These are phyloP conservation scores for Fusarium sp. DNA, from an alignment of 2,329 filamentous ascomycete species.

Conservation along the genomic window DNA sequence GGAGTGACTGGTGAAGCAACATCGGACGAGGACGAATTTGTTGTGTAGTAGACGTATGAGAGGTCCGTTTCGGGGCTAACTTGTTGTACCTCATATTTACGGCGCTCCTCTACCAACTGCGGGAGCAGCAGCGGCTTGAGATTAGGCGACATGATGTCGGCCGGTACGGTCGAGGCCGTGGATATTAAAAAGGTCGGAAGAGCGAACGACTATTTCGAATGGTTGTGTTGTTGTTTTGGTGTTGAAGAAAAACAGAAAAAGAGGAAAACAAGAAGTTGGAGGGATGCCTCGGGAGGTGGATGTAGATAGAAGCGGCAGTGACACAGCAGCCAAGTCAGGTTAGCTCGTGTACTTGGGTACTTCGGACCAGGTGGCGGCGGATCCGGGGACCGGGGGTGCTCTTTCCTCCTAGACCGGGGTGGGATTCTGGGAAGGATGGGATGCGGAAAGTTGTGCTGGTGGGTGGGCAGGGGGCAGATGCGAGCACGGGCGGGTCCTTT, in stretches of 20 bases:
- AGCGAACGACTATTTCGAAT: conserved; percentile 37
- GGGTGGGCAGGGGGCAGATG: conserved; percentile 41
- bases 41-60: conserved; percentile 61
- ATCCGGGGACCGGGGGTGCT: conserved; percentile 40
- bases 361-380: conserved; percentile 45
- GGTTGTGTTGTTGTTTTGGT: conserved; percentile 24
- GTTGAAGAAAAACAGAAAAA: conserved; percentile 27
- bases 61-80: conserved; percentile 54
- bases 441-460: conserved; percentile 22
- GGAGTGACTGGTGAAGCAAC: conserved; percentile 79
- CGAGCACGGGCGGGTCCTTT: conserved; percentile 31
- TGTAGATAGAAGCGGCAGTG: conserved; percentile 41
- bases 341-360: conserved; percentile 24
- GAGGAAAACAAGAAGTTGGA: conserved; percentile 39
- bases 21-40: conserved; percentile 75
- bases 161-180: conserved; percentile 46
- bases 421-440: conserved; percentile 21
- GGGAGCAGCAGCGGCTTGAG: conserved; percentile 70
- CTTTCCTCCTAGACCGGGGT: conserved; percentile 35
- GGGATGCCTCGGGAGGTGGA: conserved; percentile 46
- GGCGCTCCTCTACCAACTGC: conserved; percentile 67
- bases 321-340: conserved; percentile 35
- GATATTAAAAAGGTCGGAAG: conserved; percentile 29
- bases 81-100: conserved; percentile 57
- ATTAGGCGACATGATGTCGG: conserved; percentile 62